phyloP scores from a whole-genome alignment of 2,329 filamentous ascomycete genomes.

The Colletotrichum magnum region DNA sequence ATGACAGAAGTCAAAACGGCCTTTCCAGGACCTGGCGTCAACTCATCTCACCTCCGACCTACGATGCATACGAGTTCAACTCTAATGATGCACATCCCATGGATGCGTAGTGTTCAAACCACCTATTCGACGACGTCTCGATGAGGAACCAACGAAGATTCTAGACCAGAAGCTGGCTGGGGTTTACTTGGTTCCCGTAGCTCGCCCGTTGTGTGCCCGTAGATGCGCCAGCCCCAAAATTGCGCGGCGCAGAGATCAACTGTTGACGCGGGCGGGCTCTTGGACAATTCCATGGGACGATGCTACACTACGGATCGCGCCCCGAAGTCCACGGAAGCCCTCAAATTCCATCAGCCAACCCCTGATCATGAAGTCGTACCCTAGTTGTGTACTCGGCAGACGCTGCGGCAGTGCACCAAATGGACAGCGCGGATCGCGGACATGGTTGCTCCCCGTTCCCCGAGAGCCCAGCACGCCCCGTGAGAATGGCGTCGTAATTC shows the following conservation, averaged over 20 bases:
- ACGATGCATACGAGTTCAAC: neutral
- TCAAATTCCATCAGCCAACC: neutral
- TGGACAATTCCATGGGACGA: neutral
- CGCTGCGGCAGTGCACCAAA: conserved; percentile 28
- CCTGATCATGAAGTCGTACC: neutral
- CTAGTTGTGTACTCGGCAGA: neutral
- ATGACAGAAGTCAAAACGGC: conserved; percentile 4
- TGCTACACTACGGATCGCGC: conserved; percentile 8
- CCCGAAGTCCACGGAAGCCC: conserved; percentile 12
- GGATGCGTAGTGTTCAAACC: neutral
- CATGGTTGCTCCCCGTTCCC: conserved; percentile 37
- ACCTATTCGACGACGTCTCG: neutral
- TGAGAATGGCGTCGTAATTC: conserved; percentile 3
- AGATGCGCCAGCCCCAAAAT: conserved; percentile 19
- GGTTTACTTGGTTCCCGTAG: conserved; percentile 6
- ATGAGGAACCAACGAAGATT: neutral
- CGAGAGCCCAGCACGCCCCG: conserved; percentile 6
- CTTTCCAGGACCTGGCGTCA: too few relatives aligned
- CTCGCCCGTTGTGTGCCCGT: too few relatives aligned
- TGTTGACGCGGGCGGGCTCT: conserved; percentile 9
- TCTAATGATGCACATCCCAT: neutral
- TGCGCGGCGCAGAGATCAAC: conserved; percentile 14
- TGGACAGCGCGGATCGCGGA: conserved; percentile 20
- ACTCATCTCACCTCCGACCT: too few relatives aligned
- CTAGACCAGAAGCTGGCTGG: neutral